Evolutionary conservation across 169 alveolate species (phyloP).

Genomic region (Eimeria maxima): DNA sequence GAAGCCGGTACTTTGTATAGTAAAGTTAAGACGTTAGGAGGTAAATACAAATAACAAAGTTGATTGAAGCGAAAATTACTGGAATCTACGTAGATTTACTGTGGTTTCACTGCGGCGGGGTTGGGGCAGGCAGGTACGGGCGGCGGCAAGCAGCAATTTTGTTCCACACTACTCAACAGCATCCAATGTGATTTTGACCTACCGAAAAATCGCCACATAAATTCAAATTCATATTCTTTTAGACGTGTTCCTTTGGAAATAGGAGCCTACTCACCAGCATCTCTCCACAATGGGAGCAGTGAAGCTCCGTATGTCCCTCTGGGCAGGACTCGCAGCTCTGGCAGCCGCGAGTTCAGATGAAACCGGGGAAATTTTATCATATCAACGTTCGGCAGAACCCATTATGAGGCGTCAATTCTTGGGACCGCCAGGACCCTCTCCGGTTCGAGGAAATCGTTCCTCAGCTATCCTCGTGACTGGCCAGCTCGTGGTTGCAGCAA

Average conservation of each 20-base stretch:
- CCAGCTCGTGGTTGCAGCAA: neutral
- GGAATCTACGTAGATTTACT: neutral
- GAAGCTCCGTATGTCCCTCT: neutral
- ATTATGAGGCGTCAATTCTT: neutral
- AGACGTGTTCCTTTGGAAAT: neutral
- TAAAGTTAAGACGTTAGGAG: neutral
- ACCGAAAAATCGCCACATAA: neutral
- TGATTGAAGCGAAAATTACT: neutral
- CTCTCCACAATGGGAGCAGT: neutral
- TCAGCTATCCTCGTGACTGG: neutral
- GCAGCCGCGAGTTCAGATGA: slow-evolving; percentile 3
- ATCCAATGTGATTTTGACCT: neutral
- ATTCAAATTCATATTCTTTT: neutral
- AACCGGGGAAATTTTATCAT: neutral
- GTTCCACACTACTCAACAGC: neutral
- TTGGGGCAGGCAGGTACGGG: neutral
- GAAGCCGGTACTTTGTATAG: neutral
- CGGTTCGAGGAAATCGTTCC: neutral
- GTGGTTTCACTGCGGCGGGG: neutral
- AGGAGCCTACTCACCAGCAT: neutral
- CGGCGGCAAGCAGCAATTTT: neutral
- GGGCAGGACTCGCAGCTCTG: slow-evolving; percentile 1
- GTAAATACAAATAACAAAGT: neutral
- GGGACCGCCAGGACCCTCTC: neutral
- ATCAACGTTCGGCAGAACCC: neutral